A percentile compares a stretch with the other conserved stretches of the same genome.
Evolutionary conservation across 352 stramenopile genomes (phyloP).

Genomic region (Globisporangium nunn): DNA sequence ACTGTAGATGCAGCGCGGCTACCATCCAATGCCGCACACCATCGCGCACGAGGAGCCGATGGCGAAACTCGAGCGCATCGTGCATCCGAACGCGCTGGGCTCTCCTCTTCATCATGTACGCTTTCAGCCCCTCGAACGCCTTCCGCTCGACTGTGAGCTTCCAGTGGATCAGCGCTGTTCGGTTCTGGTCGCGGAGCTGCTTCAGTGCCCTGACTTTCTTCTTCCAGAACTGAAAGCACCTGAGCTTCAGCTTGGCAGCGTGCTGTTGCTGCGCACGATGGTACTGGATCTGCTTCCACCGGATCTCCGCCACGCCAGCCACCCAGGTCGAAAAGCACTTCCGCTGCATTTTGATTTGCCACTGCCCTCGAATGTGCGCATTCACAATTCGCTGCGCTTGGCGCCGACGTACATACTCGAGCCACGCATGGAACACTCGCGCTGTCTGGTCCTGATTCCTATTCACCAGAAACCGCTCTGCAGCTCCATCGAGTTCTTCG

Average conservation of each 20-base stretch:
- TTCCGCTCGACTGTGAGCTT: conserved; percentile 15
- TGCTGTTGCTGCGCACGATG: background rate
- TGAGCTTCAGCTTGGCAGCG: background rate
- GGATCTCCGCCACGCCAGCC: background rate
- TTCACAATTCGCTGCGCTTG: conserved; percentile 8
- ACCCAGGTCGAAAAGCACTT: background rate
- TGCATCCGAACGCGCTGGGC: conserved; percentile 11
- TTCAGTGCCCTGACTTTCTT: conserved; percentile 2
- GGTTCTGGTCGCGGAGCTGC: conserved; percentile 9
- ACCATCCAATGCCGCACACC: conserved; percentile 16
- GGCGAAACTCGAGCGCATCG: conserved; percentile 15
- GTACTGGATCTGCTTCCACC: conserved; percentile 1
- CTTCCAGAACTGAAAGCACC: conserved; percentile 5
- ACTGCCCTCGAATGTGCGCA: conserved; percentile 5
- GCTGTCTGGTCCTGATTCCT: background rate
- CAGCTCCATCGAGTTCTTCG: background rate
- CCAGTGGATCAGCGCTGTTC: conserved; percentile 12
- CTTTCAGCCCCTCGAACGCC: conserved; percentile 4
- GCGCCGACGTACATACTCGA: conserved; percentile 3
- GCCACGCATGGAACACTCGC: conserved; percentile 5
- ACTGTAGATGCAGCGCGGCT: conserved; percentile 10
- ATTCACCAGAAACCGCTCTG: background rate
- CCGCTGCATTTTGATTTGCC: background rate
- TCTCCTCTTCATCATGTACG: conserved; percentile 4
- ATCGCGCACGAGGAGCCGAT: conserved; percentile 10